Percentiles rank a stretch among this genome's conserved stretches.
These are phyloP conservation scores for Phylloporus sp. DNA, from an alignment of 1,284 basidiomycete species.

Conservation along the genomic window DNA sequence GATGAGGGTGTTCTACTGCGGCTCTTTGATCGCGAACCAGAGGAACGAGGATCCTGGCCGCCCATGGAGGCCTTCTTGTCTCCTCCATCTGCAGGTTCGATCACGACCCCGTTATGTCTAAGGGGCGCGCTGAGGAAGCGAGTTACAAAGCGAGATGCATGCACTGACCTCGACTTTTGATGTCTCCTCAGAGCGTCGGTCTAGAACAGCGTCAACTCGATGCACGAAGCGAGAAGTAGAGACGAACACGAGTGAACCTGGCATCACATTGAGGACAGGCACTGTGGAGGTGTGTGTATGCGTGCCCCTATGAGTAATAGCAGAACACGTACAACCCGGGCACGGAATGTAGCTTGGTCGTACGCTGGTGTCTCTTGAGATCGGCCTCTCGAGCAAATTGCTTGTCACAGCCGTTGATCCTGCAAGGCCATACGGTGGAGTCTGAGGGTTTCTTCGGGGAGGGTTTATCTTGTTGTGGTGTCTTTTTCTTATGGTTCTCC, in stretches of 20 bases:
- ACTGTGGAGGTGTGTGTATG: constrained; percentile 41
- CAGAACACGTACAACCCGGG: constrained; percentile 64
- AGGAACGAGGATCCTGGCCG: constrained; percentile 43
- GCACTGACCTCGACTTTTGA: constrained; percentile 65
- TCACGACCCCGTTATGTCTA: constrained; percentile 71
- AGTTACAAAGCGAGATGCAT: constrained; percentile 6
- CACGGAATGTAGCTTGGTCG: constrained; percentile 71
- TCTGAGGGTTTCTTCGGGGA: constrained; percentile 47
- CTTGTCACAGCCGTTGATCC: constrained; percentile 76
- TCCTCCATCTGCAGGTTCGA: constrained; percentile 50
- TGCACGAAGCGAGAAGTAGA: constrained; percentile 11
- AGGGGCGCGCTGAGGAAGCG: constrained; percentile 8
- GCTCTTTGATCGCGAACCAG: constrained; percentile 52
- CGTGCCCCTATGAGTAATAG: constrained; percentile 19
- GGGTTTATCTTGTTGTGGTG: constrained; percentile 28
- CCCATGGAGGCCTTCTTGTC: constrained; percentile 39
- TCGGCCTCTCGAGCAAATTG: constrained; percentile 79
- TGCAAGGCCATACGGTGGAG: constrained; percentile 71
- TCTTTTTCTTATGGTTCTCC: constrained; percentile 50
- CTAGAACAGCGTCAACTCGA: constrained; percentile 36
- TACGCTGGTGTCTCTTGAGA: constrained; percentile 76
- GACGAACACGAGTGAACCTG: constrained; percentile 71
- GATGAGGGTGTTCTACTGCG: constrained; percentile 52
- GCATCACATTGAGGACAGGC: constrained; percentile 78
- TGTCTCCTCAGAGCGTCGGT: constrained; percentile 64